A percentile compares a stretch with the other conserved stretches of the same genome.
Conservation (phyloP, 2,329 filamentous ascomycete genomes). For the Pseudocercospora musae region DNA sequence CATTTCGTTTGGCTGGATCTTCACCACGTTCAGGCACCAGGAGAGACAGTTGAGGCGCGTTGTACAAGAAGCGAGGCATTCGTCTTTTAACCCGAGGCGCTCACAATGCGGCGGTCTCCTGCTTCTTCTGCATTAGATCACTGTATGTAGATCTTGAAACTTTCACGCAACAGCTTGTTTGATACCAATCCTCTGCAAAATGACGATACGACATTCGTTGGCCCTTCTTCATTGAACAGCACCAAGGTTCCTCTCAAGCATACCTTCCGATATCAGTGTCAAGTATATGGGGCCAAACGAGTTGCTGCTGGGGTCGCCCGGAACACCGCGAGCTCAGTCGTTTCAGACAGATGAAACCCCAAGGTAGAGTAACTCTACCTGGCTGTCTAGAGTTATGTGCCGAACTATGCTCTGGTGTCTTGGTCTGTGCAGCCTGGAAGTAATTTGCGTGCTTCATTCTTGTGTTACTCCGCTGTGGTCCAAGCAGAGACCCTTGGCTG, state of each 20-base stretch:
- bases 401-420: neutral
- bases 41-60: neutral
- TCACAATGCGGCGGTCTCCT: neutral
- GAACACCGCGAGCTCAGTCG: neutral
- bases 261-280: neutral
- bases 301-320: neutral
- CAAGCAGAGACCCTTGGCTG: slow-evolving; percentile 5
- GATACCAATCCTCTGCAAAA: neutral
- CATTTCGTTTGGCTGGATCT: neutral
- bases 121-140: neutral
- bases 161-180: neutral
- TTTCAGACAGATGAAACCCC: slow-evolving; percentile 7
- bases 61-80: neutral
- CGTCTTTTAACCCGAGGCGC: neutral
- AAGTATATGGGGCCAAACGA: neutral
- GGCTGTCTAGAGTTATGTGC: neutral
- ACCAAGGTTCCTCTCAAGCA: neutral
- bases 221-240: neutral
- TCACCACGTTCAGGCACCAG: neutral
- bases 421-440: slow-evolving; percentile 4
- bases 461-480: neutral
- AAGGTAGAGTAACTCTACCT: neutral
- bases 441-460: slow-evolving; percentile 6
- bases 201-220: neutral
- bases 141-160: slow-evolving; percentile 2